A percentile compares a stretch with the other conserved stretches of the same genome.
Evolutionary conservation across 495 filamentous ascomycete genomes (phyloP).

Genomic region (Stereocaulon alpinum): DNA sequence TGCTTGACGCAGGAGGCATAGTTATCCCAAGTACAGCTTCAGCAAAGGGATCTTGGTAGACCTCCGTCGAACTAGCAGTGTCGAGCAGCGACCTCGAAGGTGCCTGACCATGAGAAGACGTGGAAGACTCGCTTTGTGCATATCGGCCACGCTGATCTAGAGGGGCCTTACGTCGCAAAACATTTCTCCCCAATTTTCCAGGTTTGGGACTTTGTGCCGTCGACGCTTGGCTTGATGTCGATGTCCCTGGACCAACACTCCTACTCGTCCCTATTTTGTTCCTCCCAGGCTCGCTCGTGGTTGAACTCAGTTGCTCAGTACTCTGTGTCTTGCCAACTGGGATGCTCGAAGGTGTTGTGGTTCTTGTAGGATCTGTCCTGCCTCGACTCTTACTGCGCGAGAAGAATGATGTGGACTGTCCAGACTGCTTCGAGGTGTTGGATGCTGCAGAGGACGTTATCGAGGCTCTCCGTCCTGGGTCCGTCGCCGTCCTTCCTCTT

Average conservation of each 20-base stretch:
- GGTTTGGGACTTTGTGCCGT: slow-evolving; percentile 6
- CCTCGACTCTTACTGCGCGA: slow-evolving; percentile 18
- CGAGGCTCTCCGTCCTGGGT: slow-evolving; percentile 16
- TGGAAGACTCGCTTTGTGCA: slow-evolving; percentile 20
- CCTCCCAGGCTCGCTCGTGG: slow-evolving; percentile 8
- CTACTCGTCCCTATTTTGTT: not conserved
- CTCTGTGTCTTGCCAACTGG: slow-evolving; percentile 6
- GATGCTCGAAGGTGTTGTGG: slow-evolving; percentile 6
- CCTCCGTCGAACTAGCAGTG: slow-evolving; percentile 16
- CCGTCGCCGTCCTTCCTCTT: slow-evolving; percentile 10
- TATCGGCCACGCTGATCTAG: slow-evolving; percentile 18
- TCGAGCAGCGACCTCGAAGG: slow-evolving; percentile 10
- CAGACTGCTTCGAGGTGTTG: slow-evolving; percentile 15
- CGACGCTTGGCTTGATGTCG: not conserved
- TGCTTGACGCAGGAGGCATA: slow-evolving; percentile 15
- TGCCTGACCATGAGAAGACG: slow-evolving; percentile 18
- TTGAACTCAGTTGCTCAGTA: not conserved
- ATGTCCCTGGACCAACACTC: not conserved
- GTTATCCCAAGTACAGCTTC: slow-evolving; percentile 21
- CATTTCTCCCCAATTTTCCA: slow-evolving; percentile 14
- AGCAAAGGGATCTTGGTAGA: slow-evolving; percentile 12
- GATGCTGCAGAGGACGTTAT: slow-evolving; percentile 17
- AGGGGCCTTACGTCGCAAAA: slow-evolving; percentile 21
- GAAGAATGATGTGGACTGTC: slow-evolving; percentile 20
- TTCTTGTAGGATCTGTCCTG: slow-evolving; percentile 1